Evolutionary conservation across 371 early-diverging fungal genomes (phyloP).

Genomic region (Syncephalastrum monosporum): DNA sequence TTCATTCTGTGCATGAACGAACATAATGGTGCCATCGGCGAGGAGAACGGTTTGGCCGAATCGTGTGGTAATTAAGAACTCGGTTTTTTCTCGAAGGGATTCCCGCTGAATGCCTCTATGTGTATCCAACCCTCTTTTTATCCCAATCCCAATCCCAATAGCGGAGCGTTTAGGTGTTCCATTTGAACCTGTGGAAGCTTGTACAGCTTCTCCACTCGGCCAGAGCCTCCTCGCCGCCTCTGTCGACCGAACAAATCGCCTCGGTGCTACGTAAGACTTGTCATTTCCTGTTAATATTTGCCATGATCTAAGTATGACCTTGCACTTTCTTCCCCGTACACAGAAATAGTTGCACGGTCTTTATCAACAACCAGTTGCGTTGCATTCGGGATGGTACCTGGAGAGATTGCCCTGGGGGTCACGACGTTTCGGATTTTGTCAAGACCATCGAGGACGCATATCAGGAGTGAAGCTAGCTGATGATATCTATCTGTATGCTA

Average conservation of each 20-base stretch:
- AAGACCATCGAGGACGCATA: conserved; percentile 20
- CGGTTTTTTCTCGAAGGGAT: background rate
- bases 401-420: conserved; percentile 27
- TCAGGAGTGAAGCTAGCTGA: background rate
- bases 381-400: conserved; percentile 53
- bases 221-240: conserved; percentile 12
- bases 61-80: conserved; percentile 19
- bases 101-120: background rate
- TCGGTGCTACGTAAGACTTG: conserved; percentile 32
- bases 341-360: conserved; percentile 54
- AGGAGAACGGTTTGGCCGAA: conserved; percentile 9
- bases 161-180: conserved; percentile 13
- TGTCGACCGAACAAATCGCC: conserved; percentile 17
- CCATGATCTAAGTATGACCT: no score
- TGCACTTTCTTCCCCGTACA: background rate
- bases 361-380: conserved; percentile 40
- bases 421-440: conserved; percentile 15
- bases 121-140: background rate
- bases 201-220: conserved; percentile 11
- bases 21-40: conserved; percentile 19
- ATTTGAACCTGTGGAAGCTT: conserved; percentile 16
- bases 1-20: conserved; percentile 34
- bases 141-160: conserved; percentile 2
- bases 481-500: no score
- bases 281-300: background rate